Base-by-base conservation (phyloP, 2,329 filamentous ascomycete genomes). In the Talaromyces sp. region DNA sequence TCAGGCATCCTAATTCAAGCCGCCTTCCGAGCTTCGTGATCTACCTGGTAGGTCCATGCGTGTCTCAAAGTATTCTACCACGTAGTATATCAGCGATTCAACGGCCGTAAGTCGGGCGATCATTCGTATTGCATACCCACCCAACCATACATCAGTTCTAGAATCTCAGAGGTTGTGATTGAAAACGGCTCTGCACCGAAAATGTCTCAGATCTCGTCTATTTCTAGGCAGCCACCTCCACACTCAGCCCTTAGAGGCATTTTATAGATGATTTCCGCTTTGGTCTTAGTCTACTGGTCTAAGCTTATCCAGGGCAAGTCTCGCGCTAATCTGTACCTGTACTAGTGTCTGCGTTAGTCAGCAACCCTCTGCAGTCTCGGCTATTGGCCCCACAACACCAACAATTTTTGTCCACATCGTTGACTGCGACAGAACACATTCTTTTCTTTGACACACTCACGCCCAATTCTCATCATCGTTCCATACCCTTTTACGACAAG, bases 401-500 rank as follows among this genome's bases (percentile, higher is more conserved):
- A 56, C 31, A 56, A 37, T 39, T 56, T 56, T 56, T 14, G 31
- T 37, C 33, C 27, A 35, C 11, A 13, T 35, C 50, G 31, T 16
- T 50, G 39, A 37, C 35, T 33, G 11, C 54, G 24, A 57, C 35
- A 10, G 14, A 9, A 50, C 5, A 24, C 9, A 16, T n/a, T 57
- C 39, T 8, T 31, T 45, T 59, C 56, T 16, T 43, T 39, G 39
- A 59, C 39, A 59, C 16, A 35, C 56, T 59, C 56, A 27, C 56
- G 56, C 52, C 16, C 33, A 56, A 56, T 33, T 56, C 52, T 39
- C 52, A 39, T 37, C 52, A 37, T 56, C 52, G 52, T 56, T 33
- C 52, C 11, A 56, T 56, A 37, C 8, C 52, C 52, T 39, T 56
- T 56, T 24, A 57, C 61, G 52, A 63, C 61, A 58, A 52, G 45